phyloP scores from a whole-genome alignment of 2,329 filamentous ascomycete species.

The Penicillium palitans region DNA sequence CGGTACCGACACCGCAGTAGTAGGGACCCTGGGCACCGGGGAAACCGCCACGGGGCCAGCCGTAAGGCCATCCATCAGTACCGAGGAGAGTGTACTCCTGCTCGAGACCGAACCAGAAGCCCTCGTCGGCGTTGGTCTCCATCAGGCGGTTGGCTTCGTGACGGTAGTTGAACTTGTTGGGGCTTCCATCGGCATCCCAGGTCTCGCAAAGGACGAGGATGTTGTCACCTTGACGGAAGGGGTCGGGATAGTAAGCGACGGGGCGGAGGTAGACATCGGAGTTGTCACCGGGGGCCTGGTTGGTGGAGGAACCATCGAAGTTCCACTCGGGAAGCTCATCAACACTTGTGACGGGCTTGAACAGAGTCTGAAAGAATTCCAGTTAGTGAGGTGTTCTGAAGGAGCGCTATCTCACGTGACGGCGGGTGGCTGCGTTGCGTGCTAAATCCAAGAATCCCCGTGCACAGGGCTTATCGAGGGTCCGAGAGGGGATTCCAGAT shows the following conservation, averaged over 20 bases:
- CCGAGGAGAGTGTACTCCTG: constrained; percentile 97
- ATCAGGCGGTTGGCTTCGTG: constrained; percentile 89
- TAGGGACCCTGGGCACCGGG: constrained; percentile 91
- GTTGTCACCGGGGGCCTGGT: constrained; percentile 90
- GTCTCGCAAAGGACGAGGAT: constrained; percentile 93
- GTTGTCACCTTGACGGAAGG: constrained; percentile 86
- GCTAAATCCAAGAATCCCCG: constrained; percentile 21
- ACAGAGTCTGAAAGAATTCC: constrained; percentile 56
- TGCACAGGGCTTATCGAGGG: constrained; percentile 31
- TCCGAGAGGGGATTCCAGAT: constrained; percentile 1
- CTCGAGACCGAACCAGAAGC: constrained; percentile 97
- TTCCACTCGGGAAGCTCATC: constrained; percentile 76
- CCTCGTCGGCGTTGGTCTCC: constrained; percentile 76
- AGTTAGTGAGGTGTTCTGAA: constrained; percentile 13
- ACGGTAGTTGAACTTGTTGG: constrained; percentile 98
- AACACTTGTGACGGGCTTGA: constrained; percentile 56
- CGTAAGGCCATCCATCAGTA: constrained; percentile 81
- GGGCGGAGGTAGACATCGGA: constrained; percentile 96
- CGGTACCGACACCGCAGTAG: constrained; percentile 97
- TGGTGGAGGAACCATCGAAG: constrained; percentile 86
- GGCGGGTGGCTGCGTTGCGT: constrained; percentile 28
- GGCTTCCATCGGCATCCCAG: constrained; percentile 89
- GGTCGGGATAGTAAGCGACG: constrained; percentile 84
- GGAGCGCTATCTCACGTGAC: constrained; percentile 8
- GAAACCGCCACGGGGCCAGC: constrained; percentile 86